Conservation (phyloP, 305 asterid genomes). For the Fraxinus velutina region DNA sequence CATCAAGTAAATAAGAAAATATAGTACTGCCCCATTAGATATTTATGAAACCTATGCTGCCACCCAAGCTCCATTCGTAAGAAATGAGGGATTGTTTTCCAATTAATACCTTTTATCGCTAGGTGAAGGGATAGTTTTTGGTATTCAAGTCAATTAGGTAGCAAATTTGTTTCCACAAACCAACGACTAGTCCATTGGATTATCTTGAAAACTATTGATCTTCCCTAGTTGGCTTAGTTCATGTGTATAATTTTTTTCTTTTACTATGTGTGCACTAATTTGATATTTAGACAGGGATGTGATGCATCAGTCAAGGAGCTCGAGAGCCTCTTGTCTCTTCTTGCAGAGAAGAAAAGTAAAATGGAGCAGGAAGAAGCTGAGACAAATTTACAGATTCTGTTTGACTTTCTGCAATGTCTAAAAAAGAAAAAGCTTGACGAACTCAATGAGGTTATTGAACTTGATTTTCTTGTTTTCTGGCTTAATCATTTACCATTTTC, state of each 20-base stretch:
- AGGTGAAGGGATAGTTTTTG: not conserved
- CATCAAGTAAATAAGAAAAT: not conserved
- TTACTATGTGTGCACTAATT: slow-evolving; percentile 17
- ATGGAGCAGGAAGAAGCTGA: slow-evolving; percentile 96
- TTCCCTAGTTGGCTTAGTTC: not conserved
- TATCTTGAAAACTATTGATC: not conserved
- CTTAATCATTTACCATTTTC: not conserved
- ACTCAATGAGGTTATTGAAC: slow-evolving; percentile 71
- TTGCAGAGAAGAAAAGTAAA: slow-evolving; percentile 76
- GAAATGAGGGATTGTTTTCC: not conserved
- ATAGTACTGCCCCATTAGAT: not conserved
- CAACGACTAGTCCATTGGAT: not conserved
- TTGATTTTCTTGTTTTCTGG: slow-evolving; percentile 20
- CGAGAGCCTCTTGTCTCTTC: slow-evolving; percentile 62
- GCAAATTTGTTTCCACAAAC: not conserved
- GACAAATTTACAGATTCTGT: slow-evolving; percentile 68
- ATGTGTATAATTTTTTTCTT: not conserved
- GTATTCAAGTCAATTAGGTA: not conserved
- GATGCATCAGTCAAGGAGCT: slow-evolving; percentile 76
- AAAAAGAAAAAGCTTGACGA: slow-evolving; percentile 76
- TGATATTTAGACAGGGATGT: slow-evolving; percentile 78
- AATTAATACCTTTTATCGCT: not conserved
- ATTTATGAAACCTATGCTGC: not conserved
- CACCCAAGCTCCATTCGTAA: not conserved
- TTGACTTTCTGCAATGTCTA: slow-evolving; percentile 66